Evolutionary conservation across 257 asterid species (phyloP).

Genomic region (Dorcoceras hygrometricum): DNA sequence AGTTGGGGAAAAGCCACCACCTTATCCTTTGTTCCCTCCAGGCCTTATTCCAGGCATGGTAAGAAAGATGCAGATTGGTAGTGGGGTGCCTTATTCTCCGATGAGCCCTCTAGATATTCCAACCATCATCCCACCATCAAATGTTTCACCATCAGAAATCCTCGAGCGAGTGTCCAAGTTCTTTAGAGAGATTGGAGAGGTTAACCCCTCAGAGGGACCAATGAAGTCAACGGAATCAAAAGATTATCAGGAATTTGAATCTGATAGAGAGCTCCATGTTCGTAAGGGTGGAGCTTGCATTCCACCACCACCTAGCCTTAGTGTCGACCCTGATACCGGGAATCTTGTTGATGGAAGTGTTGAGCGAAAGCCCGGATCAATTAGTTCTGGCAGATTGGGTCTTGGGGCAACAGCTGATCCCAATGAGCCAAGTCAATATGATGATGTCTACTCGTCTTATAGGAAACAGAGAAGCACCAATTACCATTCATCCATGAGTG

Average conservation of each 20-base stretch:
- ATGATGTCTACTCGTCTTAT: constrained; percentile 88
- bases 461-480: constrained; percentile 86
- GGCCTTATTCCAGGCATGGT: constrained; percentile 99
- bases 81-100: constrained; percentile 98
- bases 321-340: constrained; percentile 59
- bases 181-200: constrained; percentile 89
- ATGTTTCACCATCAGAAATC: constrained; percentile 63
- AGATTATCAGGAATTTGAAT: constrained; percentile 59
- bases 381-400: constrained; percentile 69
- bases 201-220: constrained; percentile 89
- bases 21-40: constrained; percentile 89
- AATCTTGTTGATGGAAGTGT: constrained; percentile 64
- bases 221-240: constrained; percentile 53
- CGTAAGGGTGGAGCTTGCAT: constrained; percentile 95
- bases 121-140: constrained; percentile 83
- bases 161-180: constrained; percentile 89
- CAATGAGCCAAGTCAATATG: constrained; percentile 83
- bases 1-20: constrained; percentile 69
- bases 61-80: constrained; percentile 95
- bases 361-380: constrained; percentile 61
- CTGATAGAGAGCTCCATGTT: constrained; percentile 57
- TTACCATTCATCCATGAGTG: constrained; percentile 83
- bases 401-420: constrained; percentile 82
- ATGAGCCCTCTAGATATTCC: constrained; percentile 98
- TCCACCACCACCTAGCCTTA: constrained; percentile 79